Conservation (phyloP, 2,329 filamentous ascomycete genomes). For the Truncatella angustata region DNA sequence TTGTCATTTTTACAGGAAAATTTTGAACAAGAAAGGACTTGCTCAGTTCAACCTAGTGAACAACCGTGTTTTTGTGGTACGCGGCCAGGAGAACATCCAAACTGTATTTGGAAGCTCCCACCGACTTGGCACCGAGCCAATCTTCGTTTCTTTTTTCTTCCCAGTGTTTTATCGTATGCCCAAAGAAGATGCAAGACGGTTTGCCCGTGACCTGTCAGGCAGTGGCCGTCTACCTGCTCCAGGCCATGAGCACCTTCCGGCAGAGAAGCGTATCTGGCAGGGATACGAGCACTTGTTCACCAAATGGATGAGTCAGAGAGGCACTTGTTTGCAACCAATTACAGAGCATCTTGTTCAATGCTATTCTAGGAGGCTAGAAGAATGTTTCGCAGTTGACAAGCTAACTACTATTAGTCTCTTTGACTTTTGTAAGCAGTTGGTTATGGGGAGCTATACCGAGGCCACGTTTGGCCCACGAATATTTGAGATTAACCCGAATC, state of each 20-base stretch:
- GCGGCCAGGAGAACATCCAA: neutral
- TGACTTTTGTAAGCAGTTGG: slow-evolving; percentile 14
- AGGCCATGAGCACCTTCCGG: slow-evolving; percentile 11
- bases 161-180: slow-evolving; percentile 4
- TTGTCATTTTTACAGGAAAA: neutral
- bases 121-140: neutral
- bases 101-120: neutral
- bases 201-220: slow-evolving; percentile 15
- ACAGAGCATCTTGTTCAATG: neutral
- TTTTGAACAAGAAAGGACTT: neutral
- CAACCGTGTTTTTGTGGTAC: neutral
- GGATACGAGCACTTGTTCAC: neutral
- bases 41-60: neutral
- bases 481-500: slow-evolving; percentile 22
- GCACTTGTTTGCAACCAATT: neutral
- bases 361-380: neutral
- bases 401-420: slow-evolving; percentile 20
- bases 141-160: neutral
- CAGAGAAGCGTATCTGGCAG: slow-evolving; percentile 16
- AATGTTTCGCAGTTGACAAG: slow-evolving; percentile 10
- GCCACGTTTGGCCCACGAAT: slow-evolving; percentile 23
- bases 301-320: neutral
- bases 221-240: slow-evolving; percentile 4
- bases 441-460: slow-evolving; percentile 1
- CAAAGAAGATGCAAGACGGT: slow-evolving; percentile 13